Evolutionary conservation across 495 filamentous ascomycete species (phyloP), one percentile per base, ranked within the genome.

Genomic region (Aspergillus campestris): DNA sequence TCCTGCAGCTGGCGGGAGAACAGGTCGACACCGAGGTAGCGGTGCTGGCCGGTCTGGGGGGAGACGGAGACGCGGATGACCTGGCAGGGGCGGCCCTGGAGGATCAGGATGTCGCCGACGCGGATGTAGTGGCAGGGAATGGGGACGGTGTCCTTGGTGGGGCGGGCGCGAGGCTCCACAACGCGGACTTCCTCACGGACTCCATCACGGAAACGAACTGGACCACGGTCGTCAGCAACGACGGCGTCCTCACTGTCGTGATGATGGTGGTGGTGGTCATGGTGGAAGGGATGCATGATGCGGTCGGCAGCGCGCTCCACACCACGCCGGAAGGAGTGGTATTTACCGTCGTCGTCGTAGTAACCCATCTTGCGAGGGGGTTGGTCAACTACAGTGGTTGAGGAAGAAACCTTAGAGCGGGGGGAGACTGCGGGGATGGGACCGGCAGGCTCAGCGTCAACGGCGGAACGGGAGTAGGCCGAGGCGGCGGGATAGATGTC

Each of bases 1-100:
- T 98, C 92, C 69, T 97, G 90, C 44, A 98, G 83, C 74, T 96
- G 87, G 80, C 95, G 91, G 78, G 89, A 95, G 87, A 98, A 98
- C 59, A 98, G 86, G 73, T 98, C 92, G 52, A 98, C 92, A 78
- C 92, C 92, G 45, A 97, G 86, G 83, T 97, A 98, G 65, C 92
- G 88, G 79, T 97, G 88, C 81, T 98, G 92, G 66, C 94, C 92
- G 37, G 92, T 98, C 75, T 94, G 90, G 52, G 87, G 81, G 46
- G 94, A 97, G 71, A 89, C 94, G 55, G 89, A 94, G 83, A 98
- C 96, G 61, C 90, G 90, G 79, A 98, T 98, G 66, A 98, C 91
- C 81, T 97, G 92, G 87, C 91, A 97, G 50, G 94, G 92, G 55
- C 92, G 94, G 67, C 91, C 89, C 79, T 98, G 92, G 51, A 98